phyloP scores from a whole-genome alignment of 192 early-diverging fungal genomes.

The Tieghemiomyces parasiticus region DNA sequence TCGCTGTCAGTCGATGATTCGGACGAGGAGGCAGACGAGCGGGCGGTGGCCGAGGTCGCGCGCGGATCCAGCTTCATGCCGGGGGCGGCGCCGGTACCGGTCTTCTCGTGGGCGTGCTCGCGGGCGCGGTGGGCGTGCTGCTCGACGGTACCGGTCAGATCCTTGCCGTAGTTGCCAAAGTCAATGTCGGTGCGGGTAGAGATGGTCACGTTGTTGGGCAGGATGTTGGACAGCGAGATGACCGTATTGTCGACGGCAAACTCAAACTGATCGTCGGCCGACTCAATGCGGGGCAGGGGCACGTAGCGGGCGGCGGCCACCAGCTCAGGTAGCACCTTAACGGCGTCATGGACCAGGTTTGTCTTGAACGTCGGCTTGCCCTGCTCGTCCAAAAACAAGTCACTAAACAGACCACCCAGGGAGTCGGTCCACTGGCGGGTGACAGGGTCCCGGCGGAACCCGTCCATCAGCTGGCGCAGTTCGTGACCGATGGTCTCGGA shows the following conservation, averaged over 20 bases:
- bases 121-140: constrained; percentile 10
- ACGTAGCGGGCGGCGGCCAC: constrained; percentile 29
- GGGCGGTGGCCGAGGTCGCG: too few relatives aligned
- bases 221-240: constrained; percentile 17
- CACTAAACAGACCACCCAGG: constrained; percentile 17
- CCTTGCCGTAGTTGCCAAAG: constrained; percentile 14
- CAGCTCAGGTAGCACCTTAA: constrained; percentile 24
- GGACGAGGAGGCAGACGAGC: neutral
- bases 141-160: constrained; percentile 12
- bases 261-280: constrained; percentile 20
- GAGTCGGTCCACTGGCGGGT: constrained; percentile 20
- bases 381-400: constrained; percentile 32
- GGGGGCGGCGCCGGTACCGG: too few relatives aligned
- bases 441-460: constrained; percentile 21
- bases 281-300: constrained; percentile 31
- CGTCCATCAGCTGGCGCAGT: constrained; percentile 14
- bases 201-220: constrained; percentile 18
- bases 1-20: neutral
- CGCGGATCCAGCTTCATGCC: neutral
- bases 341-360: constrained; percentile 30
- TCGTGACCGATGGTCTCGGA: constrained; percentile 21
- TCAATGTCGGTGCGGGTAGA: constrained; percentile 17
- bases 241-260: constrained; percentile 23
- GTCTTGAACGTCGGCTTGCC: constrained; percentile 34
- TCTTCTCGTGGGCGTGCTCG: neutral